Percentiles rank a stretch among this genome's conserved stretches.
Evolutionary conservation across 306 rosid genomes (phyloP).

Genomic region (Vachellia collinsii): DNA sequence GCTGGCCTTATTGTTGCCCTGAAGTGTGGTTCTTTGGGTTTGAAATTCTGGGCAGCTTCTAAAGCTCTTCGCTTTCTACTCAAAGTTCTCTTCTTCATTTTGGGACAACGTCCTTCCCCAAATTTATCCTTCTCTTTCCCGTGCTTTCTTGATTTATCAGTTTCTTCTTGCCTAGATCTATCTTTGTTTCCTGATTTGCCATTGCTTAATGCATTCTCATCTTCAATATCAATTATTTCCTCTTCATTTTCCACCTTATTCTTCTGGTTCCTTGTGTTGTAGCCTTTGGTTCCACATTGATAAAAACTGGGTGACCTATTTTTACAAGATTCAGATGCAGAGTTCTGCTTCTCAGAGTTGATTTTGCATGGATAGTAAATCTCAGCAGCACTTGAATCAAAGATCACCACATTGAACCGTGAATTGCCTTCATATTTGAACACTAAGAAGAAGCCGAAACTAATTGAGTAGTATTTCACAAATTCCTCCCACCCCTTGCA

Average conservation of each 20-base stretch:
- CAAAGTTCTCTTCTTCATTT: neutral
- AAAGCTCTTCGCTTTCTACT: slow-evolving; percentile 1
- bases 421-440: too few species aligned
- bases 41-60: slow-evolving; percentile 14
- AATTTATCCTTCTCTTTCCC: neutral
- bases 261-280: neutral
- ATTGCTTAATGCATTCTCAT: neutral
- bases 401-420: too few species aligned
- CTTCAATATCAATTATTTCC: slow-evolving; percentile 1
- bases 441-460: too few species aligned
- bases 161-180: neutral
- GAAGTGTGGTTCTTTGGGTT: slow-evolving; percentile 28
- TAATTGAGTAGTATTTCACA: too few species aligned
- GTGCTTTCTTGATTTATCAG: neutral
- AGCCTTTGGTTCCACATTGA: neutral
- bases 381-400: too few species aligned
- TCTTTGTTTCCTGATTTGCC: neutral
- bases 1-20: neutral
- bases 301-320: neutral
- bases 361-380: too few species aligned
- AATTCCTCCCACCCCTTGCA: too few species aligned
- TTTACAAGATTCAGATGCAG: neutral
- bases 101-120: neutral
- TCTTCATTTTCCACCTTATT: neutral
- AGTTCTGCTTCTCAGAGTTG: neutral